Evolutionary conservation across 2,329 filamentous ascomycete genomes (phyloP).

Genomic region (Microcyclosporella mali): DNA sequence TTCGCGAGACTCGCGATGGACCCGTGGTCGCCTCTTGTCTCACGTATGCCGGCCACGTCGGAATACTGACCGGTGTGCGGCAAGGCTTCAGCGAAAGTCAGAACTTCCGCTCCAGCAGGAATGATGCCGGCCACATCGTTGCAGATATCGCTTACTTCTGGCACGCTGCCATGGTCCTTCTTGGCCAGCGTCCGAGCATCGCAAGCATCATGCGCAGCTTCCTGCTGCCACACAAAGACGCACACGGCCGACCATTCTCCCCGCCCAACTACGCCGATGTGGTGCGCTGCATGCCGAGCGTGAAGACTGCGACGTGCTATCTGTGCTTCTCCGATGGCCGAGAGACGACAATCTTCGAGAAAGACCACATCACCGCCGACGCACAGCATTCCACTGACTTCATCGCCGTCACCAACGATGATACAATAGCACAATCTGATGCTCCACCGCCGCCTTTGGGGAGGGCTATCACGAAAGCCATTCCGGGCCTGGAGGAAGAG

Average conservation of each 20-base stretch:
- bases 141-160: slow-evolving; percentile 39
- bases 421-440: slow-evolving; percentile 12
- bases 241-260: slow-evolving; percentile 1
- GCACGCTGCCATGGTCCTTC: slow-evolving; percentile 48
- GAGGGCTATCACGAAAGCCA: slow-evolving; percentile 12
- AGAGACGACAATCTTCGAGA: slow-evolving; percentile 48
- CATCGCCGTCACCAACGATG: slow-evolving; percentile 53
- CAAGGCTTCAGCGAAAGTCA: slow-evolving; percentile 43
- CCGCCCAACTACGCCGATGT: slow-evolving; percentile 30
- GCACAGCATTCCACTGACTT: slow-evolving; percentile 44
- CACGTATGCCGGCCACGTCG: slow-evolving; percentile 49
- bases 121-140: slow-evolving; percentile 31
- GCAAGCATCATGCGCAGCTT: slow-evolving; percentile 45
- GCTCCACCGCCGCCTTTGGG: slow-evolving; percentile 8
- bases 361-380: slow-evolving; percentile 46
- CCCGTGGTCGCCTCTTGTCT: slow-evolving; percentile 43
- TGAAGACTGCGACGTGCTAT: slow-evolving; percentile 51
- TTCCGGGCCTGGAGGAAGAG: too few species aligned
- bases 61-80: slow-evolving; percentile 46
- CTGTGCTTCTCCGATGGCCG: slow-evolving; percentile 49
- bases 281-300: slow-evolving; percentile 28
- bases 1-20: slow-evolving; percentile 29
- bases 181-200: slow-evolving; percentile 50
- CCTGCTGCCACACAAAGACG: slow-evolving; percentile 30
- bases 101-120: slow-evolving; percentile 48